Percentiles rank a stretch among this genome's conserved stretches.
These are phyloP conservation scores for Calonectria crousiana DNA, from an alignment of 2,329 filamentous ascomycete genomes.

Conservation along the genomic window DNA sequence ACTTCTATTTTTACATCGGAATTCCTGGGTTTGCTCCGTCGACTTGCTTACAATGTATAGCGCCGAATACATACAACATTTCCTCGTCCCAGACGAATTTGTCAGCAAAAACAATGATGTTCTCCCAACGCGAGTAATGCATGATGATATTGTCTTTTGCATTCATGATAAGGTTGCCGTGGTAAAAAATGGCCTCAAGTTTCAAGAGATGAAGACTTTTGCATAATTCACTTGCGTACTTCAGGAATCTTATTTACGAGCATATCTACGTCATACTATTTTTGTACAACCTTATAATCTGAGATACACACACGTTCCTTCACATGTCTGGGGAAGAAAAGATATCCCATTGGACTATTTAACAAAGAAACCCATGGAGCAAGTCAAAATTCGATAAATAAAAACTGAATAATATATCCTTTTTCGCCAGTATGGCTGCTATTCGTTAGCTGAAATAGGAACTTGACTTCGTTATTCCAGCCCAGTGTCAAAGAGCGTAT, in stretches of 20 bases:
- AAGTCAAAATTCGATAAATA: no score
- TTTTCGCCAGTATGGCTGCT: no score
- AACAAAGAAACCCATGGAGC: no score
- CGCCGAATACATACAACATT: constrained; percentile 29
- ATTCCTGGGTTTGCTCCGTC: constrained; percentile 34
- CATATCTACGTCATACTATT: no score
- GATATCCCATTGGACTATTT: no score
- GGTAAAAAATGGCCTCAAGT: constrained; percentile 35
- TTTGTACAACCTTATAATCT: no score
- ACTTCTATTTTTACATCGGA: constrained; percentile 30
- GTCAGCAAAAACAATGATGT: constrained; percentile 30
- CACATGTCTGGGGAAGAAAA: no score
- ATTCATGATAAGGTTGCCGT: constrained; percentile 31
- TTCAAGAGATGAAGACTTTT: neutral
- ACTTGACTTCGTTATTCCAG: no score
- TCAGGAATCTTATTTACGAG: neutral
- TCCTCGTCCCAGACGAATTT: constrained; percentile 37
- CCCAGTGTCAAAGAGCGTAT: no score
- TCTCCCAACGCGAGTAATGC: constrained; percentile 44
- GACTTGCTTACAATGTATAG: neutral
- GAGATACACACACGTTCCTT: no score
- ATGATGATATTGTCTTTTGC: constrained; percentile 32
- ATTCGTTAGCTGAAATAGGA: no score
- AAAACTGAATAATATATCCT: no score
- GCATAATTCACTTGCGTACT: neutral